phyloP scores from a whole-genome alignment of 345 rosid species.

The Microcos paniculata region DNA sequence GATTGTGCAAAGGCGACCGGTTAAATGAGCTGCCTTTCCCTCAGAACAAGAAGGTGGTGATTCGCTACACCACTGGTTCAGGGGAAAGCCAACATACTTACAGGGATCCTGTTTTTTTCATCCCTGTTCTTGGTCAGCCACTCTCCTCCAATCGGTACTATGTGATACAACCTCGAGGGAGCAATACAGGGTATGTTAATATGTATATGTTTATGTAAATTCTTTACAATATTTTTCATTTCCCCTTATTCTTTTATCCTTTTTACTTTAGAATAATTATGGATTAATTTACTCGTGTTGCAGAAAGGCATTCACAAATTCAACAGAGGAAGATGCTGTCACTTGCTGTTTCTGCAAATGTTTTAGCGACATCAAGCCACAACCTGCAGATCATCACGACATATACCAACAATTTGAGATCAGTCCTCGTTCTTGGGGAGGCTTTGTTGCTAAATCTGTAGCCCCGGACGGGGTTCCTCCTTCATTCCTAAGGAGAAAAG shows the following conservation, averaged over 20 bases:
- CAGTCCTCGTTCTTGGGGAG: not conserved
- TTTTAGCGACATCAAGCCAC: conserved; percentile 23
- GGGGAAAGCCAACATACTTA: not conserved
- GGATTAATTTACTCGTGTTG: too few species aligned
- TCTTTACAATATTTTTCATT: too few species aligned
- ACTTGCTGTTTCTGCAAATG: conserved; percentile 28
- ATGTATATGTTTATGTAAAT: too few species aligned
- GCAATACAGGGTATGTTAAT: conserved; percentile 30
- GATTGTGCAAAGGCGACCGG: conserved; percentile 19
- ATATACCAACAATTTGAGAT: conserved; percentile 34
- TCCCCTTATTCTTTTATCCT: too few species aligned
- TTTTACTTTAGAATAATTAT: too few species aligned
- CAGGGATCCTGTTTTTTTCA: conserved; percentile 16
- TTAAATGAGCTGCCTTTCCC: conserved; percentile 42
- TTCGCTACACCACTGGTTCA: not conserved
- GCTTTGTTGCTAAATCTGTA: conserved; percentile 39
- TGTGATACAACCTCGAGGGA: conserved; percentile 17
- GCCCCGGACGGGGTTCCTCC: conserved; percentile 43
- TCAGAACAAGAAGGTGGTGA: conserved; percentile 37
- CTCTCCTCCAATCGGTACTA: conserved; percentile 38
- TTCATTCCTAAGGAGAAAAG: conserved; percentile 34
- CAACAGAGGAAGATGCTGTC: conserved; percentile 29
- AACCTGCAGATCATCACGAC: conserved; percentile 24
- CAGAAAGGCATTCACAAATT: conserved; percentile 32
- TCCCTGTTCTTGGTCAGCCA: conserved; percentile 43